Evolutionary conservation across 2,329 filamentous ascomycete genomes (phyloP).

Genomic region (Venturia nashicola): DNA sequence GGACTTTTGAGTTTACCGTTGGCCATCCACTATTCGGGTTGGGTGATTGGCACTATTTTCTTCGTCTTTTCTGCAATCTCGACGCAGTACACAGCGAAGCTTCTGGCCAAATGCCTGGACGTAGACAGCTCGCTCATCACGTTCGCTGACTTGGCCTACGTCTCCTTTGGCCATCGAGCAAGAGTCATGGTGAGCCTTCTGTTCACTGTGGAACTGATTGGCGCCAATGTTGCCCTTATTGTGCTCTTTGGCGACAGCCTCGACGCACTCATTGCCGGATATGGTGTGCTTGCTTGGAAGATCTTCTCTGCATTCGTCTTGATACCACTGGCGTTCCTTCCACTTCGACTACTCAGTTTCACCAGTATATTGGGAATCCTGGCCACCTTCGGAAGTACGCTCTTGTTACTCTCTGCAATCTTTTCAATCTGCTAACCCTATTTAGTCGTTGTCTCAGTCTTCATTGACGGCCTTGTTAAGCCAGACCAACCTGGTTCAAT

Average conservation of each 20-base stretch:
- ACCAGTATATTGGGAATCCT: constrained; percentile 90
- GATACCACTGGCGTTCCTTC: constrained; percentile 72
- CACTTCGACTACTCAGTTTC: constrained; percentile 72
- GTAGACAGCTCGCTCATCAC: constrained; percentile 77
- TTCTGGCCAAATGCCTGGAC: constrained; percentile 81
- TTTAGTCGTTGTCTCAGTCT: constrained; percentile 68
- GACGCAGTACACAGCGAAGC: constrained; percentile 74
- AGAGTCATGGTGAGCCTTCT: constrained; percentile 72
- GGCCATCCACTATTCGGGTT: constrained; percentile 76
- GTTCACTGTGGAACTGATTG: constrained; percentile 78
- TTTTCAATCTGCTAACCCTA: not conserved
- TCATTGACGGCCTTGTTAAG: constrained; percentile 80
- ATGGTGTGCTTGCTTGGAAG: constrained; percentile 68
- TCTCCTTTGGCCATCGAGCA: constrained; percentile 75
- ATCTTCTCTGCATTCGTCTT: constrained; percentile 67
- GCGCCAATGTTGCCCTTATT: constrained; percentile 77
- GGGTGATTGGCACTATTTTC: constrained; percentile 69
- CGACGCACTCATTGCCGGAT: constrained; percentile 60
- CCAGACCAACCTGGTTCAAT: constrained; percentile 69
- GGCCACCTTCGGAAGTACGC: constrained; percentile 75
- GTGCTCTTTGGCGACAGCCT: constrained; percentile 95
- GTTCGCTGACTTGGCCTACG: constrained; percentile 85
- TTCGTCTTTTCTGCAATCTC: constrained; percentile 60
- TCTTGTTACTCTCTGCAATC: not conserved
- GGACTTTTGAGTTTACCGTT: constrained; percentile 81